These are phyloP conservation scores for Neonectria magnoliae DNA, from an alignment of 2,329 filamentous ascomycete genomes.

Conservation along the genomic window DNA sequence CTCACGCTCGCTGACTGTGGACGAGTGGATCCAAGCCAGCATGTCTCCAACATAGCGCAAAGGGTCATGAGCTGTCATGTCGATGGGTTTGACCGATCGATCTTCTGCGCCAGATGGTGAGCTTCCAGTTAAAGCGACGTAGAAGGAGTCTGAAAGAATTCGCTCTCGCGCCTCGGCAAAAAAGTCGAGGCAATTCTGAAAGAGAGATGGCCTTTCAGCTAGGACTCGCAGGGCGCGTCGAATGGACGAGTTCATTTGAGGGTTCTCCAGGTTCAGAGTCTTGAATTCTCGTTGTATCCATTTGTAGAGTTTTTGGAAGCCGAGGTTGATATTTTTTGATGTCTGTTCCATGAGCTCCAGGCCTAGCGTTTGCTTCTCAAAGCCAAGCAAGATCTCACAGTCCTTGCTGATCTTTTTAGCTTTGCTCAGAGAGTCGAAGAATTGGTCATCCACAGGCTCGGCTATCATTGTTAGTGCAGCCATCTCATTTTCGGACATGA, in stretches of 20 bases:
- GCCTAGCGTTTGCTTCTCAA: slow-evolving; percentile 88
- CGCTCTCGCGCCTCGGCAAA: slow-evolving; percentile 92
- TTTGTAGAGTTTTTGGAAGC: slow-evolving; percentile 94
- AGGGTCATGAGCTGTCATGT: slow-evolving; percentile 91
- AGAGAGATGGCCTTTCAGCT: slow-evolving; percentile 87
- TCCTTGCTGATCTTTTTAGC: slow-evolving; percentile 90
- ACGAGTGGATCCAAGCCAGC: slow-evolving; percentile 96
- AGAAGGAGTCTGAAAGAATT: slow-evolving; percentile 88
- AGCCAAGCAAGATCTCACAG: slow-evolving; percentile 87
- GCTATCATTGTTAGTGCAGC: slow-evolving; percentile 79
- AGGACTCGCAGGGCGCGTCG: slow-evolving; percentile 85
- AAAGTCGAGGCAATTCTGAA: slow-evolving; percentile 92
- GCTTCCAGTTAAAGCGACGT: slow-evolving; percentile 83
- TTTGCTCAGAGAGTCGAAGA: slow-evolving; percentile 80
- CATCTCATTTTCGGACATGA: slow-evolving; percentile 83
- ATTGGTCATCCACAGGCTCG: slow-evolving; percentile 85
- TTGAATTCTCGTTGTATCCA: slow-evolving; percentile 97
- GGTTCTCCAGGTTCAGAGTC: slow-evolving; percentile 90
- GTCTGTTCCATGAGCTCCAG: slow-evolving; percentile 92
- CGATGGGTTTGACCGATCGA: slow-evolving; percentile 83
- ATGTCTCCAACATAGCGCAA: slow-evolving; percentile 95
- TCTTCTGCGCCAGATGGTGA: slow-evolving; percentile 67
- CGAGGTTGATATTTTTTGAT: slow-evolving; percentile 84
- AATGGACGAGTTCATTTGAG: slow-evolving; percentile 88
- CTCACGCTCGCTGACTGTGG: slow-evolving; percentile 92